phyloP scores from a whole-genome alignment of 768 basidiomycete genomes.

The Lentinula detonsa region DNA sequence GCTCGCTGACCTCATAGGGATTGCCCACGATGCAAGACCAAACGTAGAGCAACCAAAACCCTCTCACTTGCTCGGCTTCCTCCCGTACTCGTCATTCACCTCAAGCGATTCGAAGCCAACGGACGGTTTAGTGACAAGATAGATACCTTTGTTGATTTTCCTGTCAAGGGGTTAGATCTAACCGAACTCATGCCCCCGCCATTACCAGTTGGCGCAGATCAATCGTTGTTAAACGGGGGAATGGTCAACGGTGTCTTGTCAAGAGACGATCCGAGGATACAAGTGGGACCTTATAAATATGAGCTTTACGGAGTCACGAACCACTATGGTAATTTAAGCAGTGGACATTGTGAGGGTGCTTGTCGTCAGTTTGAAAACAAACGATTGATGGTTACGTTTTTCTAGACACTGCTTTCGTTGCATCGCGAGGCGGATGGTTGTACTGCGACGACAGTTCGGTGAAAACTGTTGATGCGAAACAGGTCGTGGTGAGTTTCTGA shows the following conservation, averaged over 20 bases:
- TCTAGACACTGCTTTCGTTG: constrained; percentile 88
- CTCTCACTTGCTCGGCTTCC: constrained; percentile 90
- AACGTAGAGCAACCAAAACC: constrained; percentile 80
- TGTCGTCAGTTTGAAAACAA: neutral
- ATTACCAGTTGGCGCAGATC: constrained; percentile 58
- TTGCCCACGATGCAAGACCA: constrained; percentile 89
- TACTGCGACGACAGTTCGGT: constrained; percentile 94
- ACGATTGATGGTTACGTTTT: neutral
- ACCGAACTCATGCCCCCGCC: constrained; percentile 85
- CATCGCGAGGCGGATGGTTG: constrained; percentile 83
- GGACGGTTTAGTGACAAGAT: constrained; percentile 95
- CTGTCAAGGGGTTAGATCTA: constrained; percentile 52
- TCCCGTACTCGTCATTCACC: constrained; percentile 85
- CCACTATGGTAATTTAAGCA: constrained; percentile 90
- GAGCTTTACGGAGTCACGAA: constrained; percentile 96
- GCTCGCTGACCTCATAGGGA: constrained; percentile 50
- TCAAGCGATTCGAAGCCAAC: constrained; percentile 89
- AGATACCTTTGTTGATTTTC: constrained; percentile 92
- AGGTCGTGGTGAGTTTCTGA: constrained; percentile 66
- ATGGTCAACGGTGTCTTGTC: constrained; percentile 24
- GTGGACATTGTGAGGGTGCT: constrained; percentile 81
- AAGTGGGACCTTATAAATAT: constrained; percentile 86
- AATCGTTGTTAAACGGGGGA: constrained; percentile 38
- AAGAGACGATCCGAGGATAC: constrained; percentile 68
- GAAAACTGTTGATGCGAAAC: constrained; percentile 61